Evolutionary conservation across 306 rosid genomes (phyloP).

Genomic region (Canavalia ensiformis): DNA sequence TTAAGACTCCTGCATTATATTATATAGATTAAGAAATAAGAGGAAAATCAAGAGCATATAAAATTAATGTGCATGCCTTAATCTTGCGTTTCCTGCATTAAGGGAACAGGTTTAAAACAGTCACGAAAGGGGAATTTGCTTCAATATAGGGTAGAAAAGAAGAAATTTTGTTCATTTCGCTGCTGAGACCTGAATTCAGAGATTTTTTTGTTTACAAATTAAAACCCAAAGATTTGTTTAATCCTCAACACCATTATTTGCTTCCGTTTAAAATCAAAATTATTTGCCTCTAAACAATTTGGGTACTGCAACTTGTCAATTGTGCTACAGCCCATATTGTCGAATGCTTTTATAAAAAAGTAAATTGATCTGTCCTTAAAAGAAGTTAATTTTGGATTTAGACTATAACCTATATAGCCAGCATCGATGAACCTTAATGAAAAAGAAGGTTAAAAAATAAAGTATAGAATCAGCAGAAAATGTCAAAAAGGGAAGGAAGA

Average conservation of each 20-base stretch:
- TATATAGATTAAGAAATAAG: slow-evolving; percentile 11
- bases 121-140: not conserved
- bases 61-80: not conserved
- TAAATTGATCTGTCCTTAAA: slow-evolving; percentile 40
- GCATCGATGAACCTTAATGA: slow-evolving; percentile 24
- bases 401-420: slow-evolving; percentile 21
- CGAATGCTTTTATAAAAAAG: slow-evolving; percentile 41
- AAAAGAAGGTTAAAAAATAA: not conserved
- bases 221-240: not conserved
- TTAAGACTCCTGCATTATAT: too few relatives aligned
- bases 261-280: not conserved
- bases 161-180: not conserved
- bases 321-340: slow-evolving; percentile 31
- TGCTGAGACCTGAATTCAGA: not conserved
- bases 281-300: slow-evolving; percentile 28
- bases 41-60: not conserved
- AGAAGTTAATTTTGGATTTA: slow-evolving; percentile 46
- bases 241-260: slow-evolving; percentile 13
- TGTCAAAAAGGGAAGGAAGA: slow-evolving; percentile 45
- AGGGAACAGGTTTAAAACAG: not conserved
- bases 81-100: not conserved
- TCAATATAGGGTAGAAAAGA: not conserved
- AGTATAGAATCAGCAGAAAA: slow-evolving; percentile 3
- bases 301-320: slow-evolving; percentile 46
- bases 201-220: too few relatives aligned